Percentiles rank a stretch among this genome's conserved stretches.
These are phyloP conservation scores for Botrytis tulipae DNA, from an alignment of 2,329 filamentous ascomycete genomes.

Conservation along the genomic window DNA sequence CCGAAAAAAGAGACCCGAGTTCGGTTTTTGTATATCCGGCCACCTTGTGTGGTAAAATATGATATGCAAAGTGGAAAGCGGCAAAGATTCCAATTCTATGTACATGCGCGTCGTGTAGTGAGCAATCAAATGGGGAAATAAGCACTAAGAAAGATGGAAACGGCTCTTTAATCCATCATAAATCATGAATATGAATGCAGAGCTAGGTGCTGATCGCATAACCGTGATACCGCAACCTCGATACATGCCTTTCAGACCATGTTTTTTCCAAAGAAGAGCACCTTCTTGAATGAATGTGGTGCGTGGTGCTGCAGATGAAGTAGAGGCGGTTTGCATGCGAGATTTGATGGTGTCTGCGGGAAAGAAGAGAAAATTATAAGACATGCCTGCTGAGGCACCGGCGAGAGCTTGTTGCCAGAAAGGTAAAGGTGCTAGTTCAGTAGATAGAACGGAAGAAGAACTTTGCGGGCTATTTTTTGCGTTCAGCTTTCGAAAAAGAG, in stretches of 20 bases:
- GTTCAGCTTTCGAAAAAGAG: constrained; percentile 44
- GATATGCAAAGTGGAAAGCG: background rate
- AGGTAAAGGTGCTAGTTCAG: constrained; percentile 57
- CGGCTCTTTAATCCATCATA: constrained; percentile 78
- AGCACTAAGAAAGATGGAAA: constrained; percentile 13
- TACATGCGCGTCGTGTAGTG: background rate
- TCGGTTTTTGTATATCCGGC: background rate
- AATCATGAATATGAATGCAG: constrained; percentile 96
- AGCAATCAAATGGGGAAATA: background rate
- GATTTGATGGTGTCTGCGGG: constrained; percentile 97
- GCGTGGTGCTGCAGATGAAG: constrained; percentile 46
- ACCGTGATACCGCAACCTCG: constrained; percentile 94
- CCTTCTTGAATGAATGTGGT: constrained; percentile 73
- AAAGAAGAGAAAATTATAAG: constrained; percentile 96
- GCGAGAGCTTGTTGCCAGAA: constrained; percentile 85
- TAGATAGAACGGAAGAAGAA: constrained; percentile 14
- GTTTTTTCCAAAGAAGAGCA: constrained; percentile 71
- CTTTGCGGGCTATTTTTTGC: constrained; percentile 39
- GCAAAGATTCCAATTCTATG: background rate
- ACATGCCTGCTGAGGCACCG: constrained; percentile 84
- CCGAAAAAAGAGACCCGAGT: background rate
- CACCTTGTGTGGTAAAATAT: background rate
- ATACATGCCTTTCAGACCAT: constrained; percentile 83
- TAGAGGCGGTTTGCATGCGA: constrained; percentile 86
- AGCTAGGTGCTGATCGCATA: constrained; percentile 82